Evolutionary conservation across 2,329 filamentous ascomycete species (phyloP), one percentile per base, ranked within the genome.

Genomic region (Diplodia scrobiculata): DNA sequence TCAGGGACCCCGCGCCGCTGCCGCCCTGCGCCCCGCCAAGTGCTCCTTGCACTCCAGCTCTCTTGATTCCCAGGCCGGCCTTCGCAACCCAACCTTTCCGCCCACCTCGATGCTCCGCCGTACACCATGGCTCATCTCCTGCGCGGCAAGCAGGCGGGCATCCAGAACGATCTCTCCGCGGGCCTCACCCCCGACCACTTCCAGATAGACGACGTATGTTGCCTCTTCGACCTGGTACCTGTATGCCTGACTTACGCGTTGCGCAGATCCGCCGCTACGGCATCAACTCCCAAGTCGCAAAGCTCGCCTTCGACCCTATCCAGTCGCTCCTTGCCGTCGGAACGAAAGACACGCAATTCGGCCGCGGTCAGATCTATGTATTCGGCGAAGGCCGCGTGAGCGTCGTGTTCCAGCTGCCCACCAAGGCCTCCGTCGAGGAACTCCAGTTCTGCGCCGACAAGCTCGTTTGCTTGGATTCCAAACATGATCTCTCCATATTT

Each of bases 241-340:
- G 66, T 54, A 70, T 70, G 69, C 68, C 68, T 38, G 41, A 60
- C 50, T 58, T 66, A 67, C 66, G 66, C 47, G n/a, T 38, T 62
- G 51, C 63, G 45, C 70, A 84, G 82, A 81, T 92, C 72, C 86
- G 86, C 62, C 87, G 91, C 69, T 94, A 90, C 77, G 92, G 93
- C 68, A 89, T 97, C 77, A 82, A 82, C 71, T 80, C 77, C 27
- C 85, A 85, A 71, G 83, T 84, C 72, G 92, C 91, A 72, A 90
- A 90, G 69, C 81, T 98, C 70, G 90, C 92, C 68, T 98, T 96
- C 80, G 93, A 98, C 71, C 93, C 95, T 0, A 85, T 97, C 13
- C 95, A 99, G 76, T 97, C 93, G 32, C 87, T 99, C 66, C 84
- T 99, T 62, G 95, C 95, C 50, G 87, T 98, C 69, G 95, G 92